phyloP scores from a whole-genome alignment of 2,329 filamentous ascomycete species.

The Mollisia scopiformis region DNA sequence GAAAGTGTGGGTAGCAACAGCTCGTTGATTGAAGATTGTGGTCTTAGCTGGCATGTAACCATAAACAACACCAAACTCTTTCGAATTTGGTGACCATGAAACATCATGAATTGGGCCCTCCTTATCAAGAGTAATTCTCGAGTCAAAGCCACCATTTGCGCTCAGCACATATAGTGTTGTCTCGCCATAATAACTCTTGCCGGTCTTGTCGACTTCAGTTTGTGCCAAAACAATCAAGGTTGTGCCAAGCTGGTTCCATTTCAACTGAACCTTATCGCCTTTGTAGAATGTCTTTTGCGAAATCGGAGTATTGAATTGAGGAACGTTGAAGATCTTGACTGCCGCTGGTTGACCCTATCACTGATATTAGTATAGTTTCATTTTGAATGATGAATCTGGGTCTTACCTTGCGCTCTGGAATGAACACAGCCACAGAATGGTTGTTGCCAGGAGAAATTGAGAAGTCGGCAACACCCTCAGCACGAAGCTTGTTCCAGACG shows the following conservation, averaged over 20 bases:
- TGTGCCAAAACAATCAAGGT: slow-evolving; percentile 93
- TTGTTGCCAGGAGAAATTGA: slow-evolving; percentile 87
- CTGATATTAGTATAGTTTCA: slow-evolving; percentile 23
- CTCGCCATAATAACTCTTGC: slow-evolving; percentile 99
- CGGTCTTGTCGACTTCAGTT: slow-evolving; percentile 96
- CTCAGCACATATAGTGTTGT: slow-evolving; percentile 95
- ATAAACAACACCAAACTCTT: slow-evolving; percentile 97
- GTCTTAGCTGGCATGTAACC: slow-evolving; percentile 99
- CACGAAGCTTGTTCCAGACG: slow-evolving; percentile 93
- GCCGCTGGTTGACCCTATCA: slow-evolving; percentile 86
- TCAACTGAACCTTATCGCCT: slow-evolving; percentile 97
- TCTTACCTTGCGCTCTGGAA: slow-evolving; percentile 89
- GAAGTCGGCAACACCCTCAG: slow-evolving; percentile 89
- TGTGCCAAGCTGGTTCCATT: slow-evolving; percentile 94
- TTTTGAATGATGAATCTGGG: slow-evolving; percentile 2
- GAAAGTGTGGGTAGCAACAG: slow-evolving; percentile 82
- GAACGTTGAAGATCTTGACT: slow-evolving; percentile 93
- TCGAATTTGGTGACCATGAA: slow-evolving; percentile 96
- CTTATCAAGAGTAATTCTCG: slow-evolving; percentile 89
- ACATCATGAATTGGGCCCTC: slow-evolving; percentile 98
- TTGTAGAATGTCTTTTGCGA: slow-evolving; percentile 99
- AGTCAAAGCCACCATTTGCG: slow-evolving; percentile 89
- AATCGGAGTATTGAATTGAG: slow-evolving; percentile 78
- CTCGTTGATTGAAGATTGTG: slow-evolving; percentile 93
- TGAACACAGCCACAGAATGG: slow-evolving; percentile 91